phyloP scores from a whole-genome alignment of 164 flowering plant genomes.

The Hamamelis virginiana region DNA sequence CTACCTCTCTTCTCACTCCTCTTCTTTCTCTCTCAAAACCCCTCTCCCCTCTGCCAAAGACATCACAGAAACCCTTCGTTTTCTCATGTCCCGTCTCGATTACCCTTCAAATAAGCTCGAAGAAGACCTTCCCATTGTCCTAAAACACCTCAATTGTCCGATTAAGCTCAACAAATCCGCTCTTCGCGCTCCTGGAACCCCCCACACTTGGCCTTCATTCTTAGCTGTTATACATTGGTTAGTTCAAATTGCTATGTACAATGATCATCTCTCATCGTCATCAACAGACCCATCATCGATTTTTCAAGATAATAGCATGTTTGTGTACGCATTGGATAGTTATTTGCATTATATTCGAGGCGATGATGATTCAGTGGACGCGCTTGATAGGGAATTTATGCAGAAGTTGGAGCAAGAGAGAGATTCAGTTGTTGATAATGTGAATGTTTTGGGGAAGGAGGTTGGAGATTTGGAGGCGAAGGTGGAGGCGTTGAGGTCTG shows the following conservation, averaged over 20 bases:
- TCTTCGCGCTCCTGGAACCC: constrained; percentile 68
- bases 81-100: constrained; percentile 49
- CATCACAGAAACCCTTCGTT: constrained; percentile 49
- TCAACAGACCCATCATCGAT: neutral
- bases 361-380: constrained; percentile 59
- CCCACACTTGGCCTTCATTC: constrained; percentile 74
- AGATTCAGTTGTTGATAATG: constrained; percentile 22
- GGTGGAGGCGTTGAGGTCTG: constrained; percentile 39
- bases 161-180: constrained; percentile 66
- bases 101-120: constrained; percentile 48
- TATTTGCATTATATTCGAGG: constrained; percentile 58
- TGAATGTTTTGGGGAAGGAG: constrained; percentile 29
- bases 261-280: constrained; percentile 27
- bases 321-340: constrained; percentile 36
- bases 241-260: constrained; percentile 59
- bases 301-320: constrained; percentile 21
- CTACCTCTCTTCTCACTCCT: constrained; percentile 53
- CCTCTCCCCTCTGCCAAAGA: constrained; percentile 70
- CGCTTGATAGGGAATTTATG: constrained; percentile 38
- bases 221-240: constrained; percentile 79
- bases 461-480: constrained; percentile 38
- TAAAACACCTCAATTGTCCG: constrained; percentile 63
- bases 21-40: constrained; percentile 42
- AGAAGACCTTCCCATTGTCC: constrained; percentile 57
- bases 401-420: constrained; percentile 46